Evolutionary conservation across 192 early-diverging fungal genomes (phyloP).

Genomic region (Coemansia sp.): DNA sequence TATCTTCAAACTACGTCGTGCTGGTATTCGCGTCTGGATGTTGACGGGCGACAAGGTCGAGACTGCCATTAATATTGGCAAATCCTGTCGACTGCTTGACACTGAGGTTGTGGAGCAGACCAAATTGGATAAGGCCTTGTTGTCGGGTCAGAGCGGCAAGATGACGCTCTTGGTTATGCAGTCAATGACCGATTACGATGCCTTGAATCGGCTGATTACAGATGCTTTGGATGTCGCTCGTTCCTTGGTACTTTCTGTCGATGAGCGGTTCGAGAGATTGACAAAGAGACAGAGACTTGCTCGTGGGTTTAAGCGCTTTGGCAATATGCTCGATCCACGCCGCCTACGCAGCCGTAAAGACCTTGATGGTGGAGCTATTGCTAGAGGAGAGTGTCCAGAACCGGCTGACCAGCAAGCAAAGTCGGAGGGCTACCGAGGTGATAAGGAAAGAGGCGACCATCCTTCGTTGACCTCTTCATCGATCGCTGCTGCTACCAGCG

Average conservation of each 20-base stretch:
- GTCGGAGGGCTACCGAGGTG: not conserved
- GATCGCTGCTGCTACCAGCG: not conserved
- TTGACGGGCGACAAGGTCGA: conserved; percentile 92
- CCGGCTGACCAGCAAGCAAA: not conserved
- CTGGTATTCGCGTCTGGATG: conserved; percentile 88
- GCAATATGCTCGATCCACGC: conserved; percentile 24
- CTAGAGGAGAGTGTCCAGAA: not conserved
- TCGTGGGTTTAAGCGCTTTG: conserved; percentile 50
- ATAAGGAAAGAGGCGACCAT: not conserved
- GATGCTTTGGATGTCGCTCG: conserved; percentile 32
- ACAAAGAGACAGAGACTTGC: conserved; percentile 28
- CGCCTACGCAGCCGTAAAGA: conserved; percentile 5
- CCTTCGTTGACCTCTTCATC: not conserved
- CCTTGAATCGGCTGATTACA: conserved; percentile 21
- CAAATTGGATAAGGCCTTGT: conserved; percentile 19
- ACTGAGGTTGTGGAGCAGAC: conserved; percentile 38
- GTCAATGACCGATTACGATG: conserved; percentile 25
- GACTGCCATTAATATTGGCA: conserved; percentile 91
- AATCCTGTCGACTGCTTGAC: conserved; percentile 72
- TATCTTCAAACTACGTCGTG: conserved; percentile 74
- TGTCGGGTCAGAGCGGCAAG: not conserved
- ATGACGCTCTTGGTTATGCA: conserved; percentile 26
- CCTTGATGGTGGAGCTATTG: not conserved
- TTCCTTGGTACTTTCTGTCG: conserved; percentile 18
- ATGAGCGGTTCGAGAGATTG: conserved; percentile 45